Percentiles rank a stretch among this genome's conserved stretches.
phyloP scores from a whole-genome alignment of 371 early-diverging fungal species.

The Mucor indicus region DNA sequence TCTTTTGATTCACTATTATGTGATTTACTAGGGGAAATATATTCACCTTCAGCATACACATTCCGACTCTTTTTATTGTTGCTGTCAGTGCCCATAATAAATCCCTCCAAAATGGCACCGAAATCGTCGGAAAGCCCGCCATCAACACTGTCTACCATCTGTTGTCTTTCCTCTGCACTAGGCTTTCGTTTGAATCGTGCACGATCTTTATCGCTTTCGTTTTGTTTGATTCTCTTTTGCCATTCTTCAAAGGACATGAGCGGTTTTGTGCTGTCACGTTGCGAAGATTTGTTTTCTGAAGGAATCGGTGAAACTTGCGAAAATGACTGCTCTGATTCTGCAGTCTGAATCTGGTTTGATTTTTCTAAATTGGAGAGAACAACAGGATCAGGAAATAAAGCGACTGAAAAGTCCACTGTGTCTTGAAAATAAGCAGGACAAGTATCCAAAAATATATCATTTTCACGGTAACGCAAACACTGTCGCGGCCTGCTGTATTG shows the following conservation, averaged over 20 bases:
- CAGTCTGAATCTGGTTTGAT: too few species aligned
- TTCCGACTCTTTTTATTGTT: slow-evolving; percentile 20
- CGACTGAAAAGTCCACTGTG: slow-evolving; percentile 9
- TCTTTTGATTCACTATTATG: too few species aligned
- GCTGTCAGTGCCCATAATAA: slow-evolving; percentile 5
- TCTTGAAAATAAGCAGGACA: slow-evolving; percentile 23
- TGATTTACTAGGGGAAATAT: slow-evolving; percentile 26
- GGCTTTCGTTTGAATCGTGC: slow-evolving; percentile 16
- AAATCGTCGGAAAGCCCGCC: slow-evolving; percentile 47
- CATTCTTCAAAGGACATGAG: slow-evolving; percentile 41
- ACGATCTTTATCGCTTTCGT: slow-evolving; percentile 23
- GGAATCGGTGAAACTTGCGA: too few species aligned
- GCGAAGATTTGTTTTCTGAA: too few species aligned
- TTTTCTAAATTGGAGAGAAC: too few species aligned
- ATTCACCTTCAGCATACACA: slow-evolving; percentile 29
- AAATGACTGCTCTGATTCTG: too few species aligned
- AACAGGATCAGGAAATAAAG: slow-evolving; percentile 14
- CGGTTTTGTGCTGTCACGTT: too few species aligned
- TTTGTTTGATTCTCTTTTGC: slow-evolving; percentile 20
- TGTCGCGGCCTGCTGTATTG: too few species aligned
- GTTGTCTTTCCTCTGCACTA: slow-evolving; percentile 14
- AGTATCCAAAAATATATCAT: slow-evolving; percentile 19
- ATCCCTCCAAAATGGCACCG: slow-evolving; percentile 42
- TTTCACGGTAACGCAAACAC: slow-evolving; percentile 19
- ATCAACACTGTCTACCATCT: slow-evolving; percentile 45